phyloP scores from a whole-genome alignment of 2,329 filamentous ascomycete species.

The Alternaria ventricosa region DNA sequence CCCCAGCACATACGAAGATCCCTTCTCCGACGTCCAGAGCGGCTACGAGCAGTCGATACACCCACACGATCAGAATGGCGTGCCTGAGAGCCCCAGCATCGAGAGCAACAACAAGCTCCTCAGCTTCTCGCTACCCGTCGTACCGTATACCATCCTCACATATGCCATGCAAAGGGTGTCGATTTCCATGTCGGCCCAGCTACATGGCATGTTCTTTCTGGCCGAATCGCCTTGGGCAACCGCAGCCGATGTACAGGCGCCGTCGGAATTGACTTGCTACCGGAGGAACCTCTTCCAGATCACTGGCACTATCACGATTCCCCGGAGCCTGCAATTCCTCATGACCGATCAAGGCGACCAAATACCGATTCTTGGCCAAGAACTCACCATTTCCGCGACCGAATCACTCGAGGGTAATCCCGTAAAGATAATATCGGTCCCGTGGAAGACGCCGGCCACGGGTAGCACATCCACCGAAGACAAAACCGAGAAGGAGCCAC shows the following conservation, averaged over 20 bases:
- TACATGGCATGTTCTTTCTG: constrained; percentile 89
- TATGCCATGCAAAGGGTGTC: constrained; percentile 67
- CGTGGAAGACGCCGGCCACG: constrained; percentile 93
- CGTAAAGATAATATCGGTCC: constrained; percentile 93
- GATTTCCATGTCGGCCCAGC: constrained; percentile 73
- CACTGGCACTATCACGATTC: constrained; percentile 84
- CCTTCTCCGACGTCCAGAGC: constrained; percentile 59
- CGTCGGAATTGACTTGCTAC: constrained; percentile 90
- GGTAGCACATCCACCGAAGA: constrained; percentile 71
- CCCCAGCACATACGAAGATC: constrained; percentile 57
- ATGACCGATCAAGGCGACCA: constrained; percentile 84
- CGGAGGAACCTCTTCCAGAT: constrained; percentile 95
- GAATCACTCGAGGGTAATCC: constrained; percentile 93
- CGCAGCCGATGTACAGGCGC: constrained; percentile 61
- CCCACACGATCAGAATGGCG: constrained; percentile 53
- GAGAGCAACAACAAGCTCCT: constrained; percentile 67
- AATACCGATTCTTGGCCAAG: constrained; percentile 80
- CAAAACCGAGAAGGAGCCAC: constrained; percentile 83
- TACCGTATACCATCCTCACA: constrained; percentile 68
- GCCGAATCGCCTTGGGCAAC: constrained; percentile 76
- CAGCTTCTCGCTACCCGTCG: constrained; percentile 56
- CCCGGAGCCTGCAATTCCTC: constrained; percentile 77
- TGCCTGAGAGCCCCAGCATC: constrained; percentile 62
- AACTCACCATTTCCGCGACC: constrained; percentile 88
- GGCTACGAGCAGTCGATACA: constrained; percentile 55